Evolutionary conservation across 75 land plant genomes (phyloP), one percentile per base, ranked within the genome.

Genomic region (Isoetes taiwanensis): DNA sequence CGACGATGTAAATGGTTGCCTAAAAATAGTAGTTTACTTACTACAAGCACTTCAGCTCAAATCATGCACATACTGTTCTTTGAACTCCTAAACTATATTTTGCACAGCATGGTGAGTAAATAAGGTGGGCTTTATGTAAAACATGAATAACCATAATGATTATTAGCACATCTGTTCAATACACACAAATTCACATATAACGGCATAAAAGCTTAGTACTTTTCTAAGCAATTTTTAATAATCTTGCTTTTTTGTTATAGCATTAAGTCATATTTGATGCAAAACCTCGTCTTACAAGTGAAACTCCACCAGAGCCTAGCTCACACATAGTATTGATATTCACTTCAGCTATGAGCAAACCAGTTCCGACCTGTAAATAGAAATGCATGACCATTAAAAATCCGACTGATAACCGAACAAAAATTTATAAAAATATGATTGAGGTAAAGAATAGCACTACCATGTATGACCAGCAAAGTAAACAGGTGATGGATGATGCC

Each of bases 251-350:
- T 37, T 8, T 19, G 50, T 23, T 23, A 46, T 46, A n/a, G n/a
- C n/a, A n/a, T n/a, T n/a, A n/a, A n/a, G n/a, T n/a, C n/a, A n/a
- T n/a, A n/a, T n/a, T n/a, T n/a, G n/a, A n/a, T n/a, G n/a, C n/a
- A n/a, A n/a, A n/a, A n/a, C n/a, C n/a, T n/a, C n/a, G 23, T 6
- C 50, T 46, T 83, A 91, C 97, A 68, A 91, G 58, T 46, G 97
- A 91, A 27, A 91, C 94, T 30, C 97, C 97, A 48, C 94, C 94
- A 39, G 94, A 91, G 32, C 97, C 97, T 37, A 91, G 76, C 53
- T 91, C 97, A 52, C 94, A 91, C 97, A 91, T 91, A 23, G 97
- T 91, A 41, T 76, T 91, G 17, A 91, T 84, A 65, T 91, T 91
- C 23, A 91, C 97, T 69, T 91, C 97, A 50, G 97, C 97, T 59